Base-by-base conservation (phyloP, 2,329 filamentous ascomycete genomes). In the Cordyceps tenuipes region DNA sequence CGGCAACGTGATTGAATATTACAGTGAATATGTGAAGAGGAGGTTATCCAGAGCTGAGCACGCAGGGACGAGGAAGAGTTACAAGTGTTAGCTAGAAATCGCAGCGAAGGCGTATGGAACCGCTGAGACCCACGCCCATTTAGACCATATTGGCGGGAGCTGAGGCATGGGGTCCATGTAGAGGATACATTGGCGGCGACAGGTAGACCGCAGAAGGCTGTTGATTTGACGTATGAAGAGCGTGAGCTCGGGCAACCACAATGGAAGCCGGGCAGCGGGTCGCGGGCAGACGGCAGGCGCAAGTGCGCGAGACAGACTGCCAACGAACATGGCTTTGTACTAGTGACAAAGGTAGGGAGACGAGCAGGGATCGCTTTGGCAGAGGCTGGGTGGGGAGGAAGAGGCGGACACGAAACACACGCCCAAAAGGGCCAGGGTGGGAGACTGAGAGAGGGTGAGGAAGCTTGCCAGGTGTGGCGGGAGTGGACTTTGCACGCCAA, bases 261-360 rank as follows among this genome's bases (percentile, higher is more conserved):
- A 47, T 49, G 43, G 17, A 31, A 19, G 49, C 41, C 21, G 23
- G 41, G 21, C 19, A 54, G 57, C 50, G 49, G 50, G 57, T 15
- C 6, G 48, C 26, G 9, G 15, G n/a, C 17, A 51, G 34, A 13
- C 34, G 21, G 47, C 56, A 47, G 56, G 56, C 56, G 48, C 56
- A 34, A 34, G 43, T 19, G 48, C 3, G 34, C 34, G 44, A 50
- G 46, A 26, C 31, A 36, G 49, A 41, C 48, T 47, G 57, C 50
- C 57, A 55, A 60, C 50, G 57, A 60, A 31, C 50, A 54, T 60
- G 57, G 57, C 57, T 60, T 50, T 54, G 50, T 60, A 49, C 57
- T 29, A 59, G 57, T 53, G 39, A 59, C 57, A 51, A 48, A 44
- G 34, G n/a, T 23, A 5, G n/a, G 49, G 31, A 59, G 19, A 21